Percentiles rank a stretch among this genome's conserved stretches.
Evolutionary conservation across 2,329 filamentous ascomycete genomes (phyloP).

Genomic region (Metarhizium robertsii): DNA sequence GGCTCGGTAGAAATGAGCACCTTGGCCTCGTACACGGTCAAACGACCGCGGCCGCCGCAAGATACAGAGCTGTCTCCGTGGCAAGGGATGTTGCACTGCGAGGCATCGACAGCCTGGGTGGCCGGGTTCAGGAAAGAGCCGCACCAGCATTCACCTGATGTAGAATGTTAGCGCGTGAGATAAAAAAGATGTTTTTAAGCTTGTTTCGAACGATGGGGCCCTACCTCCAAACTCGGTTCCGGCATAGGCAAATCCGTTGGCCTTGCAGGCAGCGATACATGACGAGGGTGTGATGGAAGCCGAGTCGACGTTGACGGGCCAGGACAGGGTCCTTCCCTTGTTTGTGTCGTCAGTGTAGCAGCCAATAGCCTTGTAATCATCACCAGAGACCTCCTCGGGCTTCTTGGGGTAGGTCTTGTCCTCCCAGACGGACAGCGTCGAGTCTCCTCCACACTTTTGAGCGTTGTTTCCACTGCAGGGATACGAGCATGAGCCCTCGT

Average conservation of each 20-base stretch:
- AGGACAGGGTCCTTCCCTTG: slow-evolving; percentile 35
- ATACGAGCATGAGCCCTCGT: slow-evolving; percentile 46
- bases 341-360: slow-evolving; percentile 44
- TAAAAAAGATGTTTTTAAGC: too few species aligned
- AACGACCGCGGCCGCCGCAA: slow-evolving; percentile 33
- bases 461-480: slow-evolving; percentile 37
- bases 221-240: slow-evolving; percentile 35
- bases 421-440: slow-evolving; percentile 36
- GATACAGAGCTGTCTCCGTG: slow-evolving; percentile 31
- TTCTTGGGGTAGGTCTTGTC: slow-evolving; percentile 37
- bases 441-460: slow-evolving; percentile 38
- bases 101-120: slow-evolving; percentile 23
- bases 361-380: slow-evolving; percentile 49
- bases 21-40: slow-evolving; percentile 38
- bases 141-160: slow-evolving; percentile 34
- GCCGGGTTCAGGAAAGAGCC: slow-evolving; percentile 42
- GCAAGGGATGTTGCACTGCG: slow-evolving; percentile 42
- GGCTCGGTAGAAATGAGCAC: slow-evolving; percentile 41
- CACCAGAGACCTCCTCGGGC: slow-evolving; percentile 34
- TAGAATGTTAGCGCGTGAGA: background rate
- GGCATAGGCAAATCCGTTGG: slow-evolving; percentile 37
- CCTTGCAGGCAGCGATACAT: slow-evolving; percentile 33
- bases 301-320: slow-evolving; percentile 27
- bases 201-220: background rate
- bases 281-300: slow-evolving; percentile 30